Evolutionary conservation across 2,329 filamentous ascomycete genomes (phyloP).

Genomic region (Talaromyces sp.): DNA sequence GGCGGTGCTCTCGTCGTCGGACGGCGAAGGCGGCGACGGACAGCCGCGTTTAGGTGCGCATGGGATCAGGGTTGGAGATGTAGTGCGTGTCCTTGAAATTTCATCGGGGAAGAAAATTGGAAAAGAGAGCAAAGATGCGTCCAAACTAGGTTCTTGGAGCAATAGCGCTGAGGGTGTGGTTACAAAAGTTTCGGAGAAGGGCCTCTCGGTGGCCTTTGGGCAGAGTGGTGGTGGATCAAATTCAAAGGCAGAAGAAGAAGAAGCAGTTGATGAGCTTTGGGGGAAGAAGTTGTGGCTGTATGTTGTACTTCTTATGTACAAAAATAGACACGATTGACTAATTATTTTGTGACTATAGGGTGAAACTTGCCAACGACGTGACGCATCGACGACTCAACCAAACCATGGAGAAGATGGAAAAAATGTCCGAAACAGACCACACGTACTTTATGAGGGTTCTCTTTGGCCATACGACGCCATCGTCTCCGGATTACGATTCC

Average conservation of each 20-base stretch:
- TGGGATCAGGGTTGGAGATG: constrained; percentile 44
- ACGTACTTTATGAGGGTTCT: constrained; percentile 55
- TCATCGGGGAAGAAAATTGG: constrained; percentile 20
- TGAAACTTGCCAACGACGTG: constrained; percentile 62
- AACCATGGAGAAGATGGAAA: constrained; percentile 55
- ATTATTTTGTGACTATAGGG: constrained; percentile 32
- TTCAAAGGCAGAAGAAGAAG: constrained; percentile 36
- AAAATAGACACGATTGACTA: constrained; percentile 3
- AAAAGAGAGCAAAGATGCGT: constrained; percentile 26
- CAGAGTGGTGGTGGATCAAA: constrained; percentile 27
- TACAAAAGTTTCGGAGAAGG: constrained; percentile 37
- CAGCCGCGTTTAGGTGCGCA: constrained; percentile 38
- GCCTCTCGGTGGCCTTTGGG: constrained; percentile 41
- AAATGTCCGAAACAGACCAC: constrained; percentile 50
- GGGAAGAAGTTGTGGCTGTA: constrained; percentile 58
- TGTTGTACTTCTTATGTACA: constrained; percentile 25
- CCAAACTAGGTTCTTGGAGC: constrained; percentile 18
- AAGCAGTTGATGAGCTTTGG: constrained; percentile 45
- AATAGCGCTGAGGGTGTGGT: constrained; percentile 42
- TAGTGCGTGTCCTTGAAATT: constrained; percentile 39
- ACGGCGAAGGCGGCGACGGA: constrained; percentile 30
- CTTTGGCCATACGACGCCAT: constrained; percentile 53
- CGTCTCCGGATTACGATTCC: constrained; percentile 43
- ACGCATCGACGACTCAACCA: constrained; percentile 62
- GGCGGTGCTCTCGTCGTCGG: constrained; percentile 49